Percentiles rank a stretch among this genome's conserved stretches.
phyloP scores from a whole-genome alignment of 202 grass and related monocot genomes.

The Panicum virgatum region DNA sequence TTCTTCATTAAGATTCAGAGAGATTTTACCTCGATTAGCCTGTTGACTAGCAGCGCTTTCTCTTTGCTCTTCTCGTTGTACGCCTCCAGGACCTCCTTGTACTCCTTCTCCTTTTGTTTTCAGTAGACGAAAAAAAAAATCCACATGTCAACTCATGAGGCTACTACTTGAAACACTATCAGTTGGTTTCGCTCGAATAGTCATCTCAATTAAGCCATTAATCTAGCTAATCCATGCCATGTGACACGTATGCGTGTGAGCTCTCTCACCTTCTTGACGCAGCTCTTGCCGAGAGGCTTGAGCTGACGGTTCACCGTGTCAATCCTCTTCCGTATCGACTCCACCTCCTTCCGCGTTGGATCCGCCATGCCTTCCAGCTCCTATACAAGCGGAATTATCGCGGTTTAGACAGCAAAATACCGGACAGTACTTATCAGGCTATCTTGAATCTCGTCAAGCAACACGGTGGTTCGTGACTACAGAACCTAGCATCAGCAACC shows the following conservation, averaged over 20 bases:
- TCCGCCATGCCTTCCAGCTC: conserved; percentile 92
- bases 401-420: not conserved
- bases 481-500: not conserved
- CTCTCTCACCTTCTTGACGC: conserved; percentile 76
- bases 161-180: not conserved
- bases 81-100: conserved; percentile 77
- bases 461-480: not conserved
- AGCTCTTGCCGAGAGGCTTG: conserved; percentile 83
- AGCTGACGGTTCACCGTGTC: conserved; percentile 81
- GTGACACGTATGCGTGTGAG: not conserved
- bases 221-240: not conserved
- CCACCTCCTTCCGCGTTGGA: conserved; percentile 89
- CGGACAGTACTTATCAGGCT: not conserved
- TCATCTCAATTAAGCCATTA: not conserved
- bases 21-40: conserved; percentile 72
- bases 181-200: no score
- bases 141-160: not conserved
- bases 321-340: conserved; percentile 67
- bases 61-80: conserved; percentile 95
- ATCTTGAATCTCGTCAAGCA: not conserved
- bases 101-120: conserved; percentile 82
- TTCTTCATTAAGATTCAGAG: not conserved
- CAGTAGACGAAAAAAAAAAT: not conserved
- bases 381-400: conserved; percentile 30
- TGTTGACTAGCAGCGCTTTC: conserved; percentile 79